Evolutionary conservation across 148 eudicot species (phyloP).

Genomic region (Bassia scoparia): DNA sequence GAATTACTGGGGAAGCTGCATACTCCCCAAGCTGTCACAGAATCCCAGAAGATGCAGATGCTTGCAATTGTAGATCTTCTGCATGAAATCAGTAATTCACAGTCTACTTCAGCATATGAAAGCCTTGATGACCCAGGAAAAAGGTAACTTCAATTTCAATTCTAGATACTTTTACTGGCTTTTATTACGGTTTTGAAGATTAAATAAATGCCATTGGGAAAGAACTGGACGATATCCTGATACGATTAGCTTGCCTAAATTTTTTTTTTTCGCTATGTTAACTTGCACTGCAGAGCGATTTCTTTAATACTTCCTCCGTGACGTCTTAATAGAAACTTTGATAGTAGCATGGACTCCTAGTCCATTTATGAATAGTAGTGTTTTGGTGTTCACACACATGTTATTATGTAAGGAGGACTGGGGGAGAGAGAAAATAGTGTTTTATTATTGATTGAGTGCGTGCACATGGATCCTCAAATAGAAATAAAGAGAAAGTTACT

Average conservation of each 20-base stretch:
- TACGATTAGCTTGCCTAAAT: not conserved
- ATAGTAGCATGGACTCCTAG: too few species aligned
- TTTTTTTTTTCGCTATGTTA: too few species aligned
- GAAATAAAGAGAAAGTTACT: too few species aligned
- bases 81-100: constrained; percentile 57
- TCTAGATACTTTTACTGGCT: not conserved
- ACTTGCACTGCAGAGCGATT: too few species aligned
- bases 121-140: constrained; percentile 93
- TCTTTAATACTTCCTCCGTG: too few species aligned
- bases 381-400: too few species aligned
- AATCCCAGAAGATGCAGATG: constrained; percentile 58
- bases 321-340: too few species aligned
- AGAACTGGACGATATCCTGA: not conserved
- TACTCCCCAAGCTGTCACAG: constrained; percentile 37
- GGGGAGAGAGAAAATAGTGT: too few species aligned
- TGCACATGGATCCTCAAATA: too few species aligned
- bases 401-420: too few species aligned
- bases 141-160: constrained; percentile 50
- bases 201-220: not conserved
- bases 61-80: constrained; percentile 70
- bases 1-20: constrained; percentile 55
- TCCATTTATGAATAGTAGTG: too few species aligned
- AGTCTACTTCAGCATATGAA: constrained; percentile 59
- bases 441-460: too few species aligned
- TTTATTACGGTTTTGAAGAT: not conserved